phyloP scores from a whole-genome alignment of 179 eudicot genomes.

The Silene coronaria region DNA sequence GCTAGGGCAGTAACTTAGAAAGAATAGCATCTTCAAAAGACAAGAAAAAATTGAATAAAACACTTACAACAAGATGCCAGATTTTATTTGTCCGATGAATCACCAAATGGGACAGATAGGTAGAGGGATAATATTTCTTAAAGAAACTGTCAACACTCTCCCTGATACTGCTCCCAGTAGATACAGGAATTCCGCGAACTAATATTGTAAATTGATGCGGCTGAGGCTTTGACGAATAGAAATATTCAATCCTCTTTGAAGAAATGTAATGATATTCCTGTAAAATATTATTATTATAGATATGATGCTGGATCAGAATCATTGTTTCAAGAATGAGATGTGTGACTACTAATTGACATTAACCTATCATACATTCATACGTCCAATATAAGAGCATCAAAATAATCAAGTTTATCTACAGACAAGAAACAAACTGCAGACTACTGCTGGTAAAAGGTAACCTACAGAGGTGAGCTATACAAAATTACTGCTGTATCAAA shows the following conservation, averaged over 20 bases:
- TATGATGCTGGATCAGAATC: constrained; percentile 19
- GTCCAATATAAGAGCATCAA: not conserved
- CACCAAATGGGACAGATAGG: constrained; percentile 77
- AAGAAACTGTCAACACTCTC: constrained; percentile 77
- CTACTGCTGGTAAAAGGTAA: not conserved
- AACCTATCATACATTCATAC: constrained; percentile 4
- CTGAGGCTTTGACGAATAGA: constrained; percentile 76
- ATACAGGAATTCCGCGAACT: constrained; percentile 76
- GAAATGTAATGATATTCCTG: constrained; percentile 81
- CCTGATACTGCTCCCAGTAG: constrained; percentile 50
- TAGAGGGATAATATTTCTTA: constrained; percentile 58
- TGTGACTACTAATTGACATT: not conserved
- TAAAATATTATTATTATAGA: constrained; percentile 17
- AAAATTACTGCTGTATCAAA: not conserved
- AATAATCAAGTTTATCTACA: not conserved
- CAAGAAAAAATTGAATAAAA: constrained; percentile 11
- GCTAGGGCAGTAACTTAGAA: constrained; percentile 1
- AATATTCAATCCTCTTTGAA: constrained; percentile 59
- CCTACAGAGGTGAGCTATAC: not conserved
- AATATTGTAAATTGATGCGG: constrained; percentile 79
- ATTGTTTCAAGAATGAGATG: constrained; percentile 5
- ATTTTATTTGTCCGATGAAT: constrained; percentile 61
- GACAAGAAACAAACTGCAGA: constrained; percentile 2
- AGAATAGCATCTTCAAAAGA: constrained; percentile 12
- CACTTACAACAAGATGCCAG: constrained; percentile 66